These are phyloP conservation scores for Elymus sibiricus DNA, from an alignment of 176 grass and related monocot genomes.

Conservation along the genomic window DNA sequence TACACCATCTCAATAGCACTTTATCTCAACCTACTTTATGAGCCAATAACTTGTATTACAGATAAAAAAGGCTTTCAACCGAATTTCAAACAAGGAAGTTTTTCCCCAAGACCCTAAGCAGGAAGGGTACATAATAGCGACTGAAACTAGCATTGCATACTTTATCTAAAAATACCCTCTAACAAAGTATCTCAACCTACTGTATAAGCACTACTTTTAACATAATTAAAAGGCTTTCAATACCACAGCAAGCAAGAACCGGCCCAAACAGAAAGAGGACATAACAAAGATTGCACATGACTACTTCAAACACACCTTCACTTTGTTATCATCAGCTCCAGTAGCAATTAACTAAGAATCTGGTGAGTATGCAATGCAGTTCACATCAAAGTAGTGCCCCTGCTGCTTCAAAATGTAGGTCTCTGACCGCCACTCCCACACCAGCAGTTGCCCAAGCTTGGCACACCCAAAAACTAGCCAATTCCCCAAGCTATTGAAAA, in stretches of 20 bases:
- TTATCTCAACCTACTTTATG: not conserved
- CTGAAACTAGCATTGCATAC: too few species aligned
- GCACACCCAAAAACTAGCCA: conserved; percentile 94
- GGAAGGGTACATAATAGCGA: not conserved
- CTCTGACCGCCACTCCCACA: conserved; percentile 97
- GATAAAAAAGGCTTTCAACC: too few species aligned
- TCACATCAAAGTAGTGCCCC: conserved; percentile 97
- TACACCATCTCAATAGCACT: not conserved
- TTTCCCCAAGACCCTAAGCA: not conserved
- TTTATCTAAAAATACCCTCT: too few species aligned
- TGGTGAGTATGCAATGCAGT: conserved; percentile 90
- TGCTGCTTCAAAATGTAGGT: conserved; percentile 96
- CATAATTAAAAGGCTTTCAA: not conserved
- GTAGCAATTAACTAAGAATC: conserved; percentile 94
- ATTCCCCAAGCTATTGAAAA: conserved; percentile 83
- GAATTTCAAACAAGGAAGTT: too few species aligned
- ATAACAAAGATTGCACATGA: not conserved
- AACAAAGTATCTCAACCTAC: not conserved
- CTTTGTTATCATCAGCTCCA: conserved; percentile 97
- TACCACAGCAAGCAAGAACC: not conserved
- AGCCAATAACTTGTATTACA: not conserved
- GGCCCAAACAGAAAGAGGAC: not conserved
- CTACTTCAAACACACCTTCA: conserved; percentile 53
- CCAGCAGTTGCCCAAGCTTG: conserved; percentile 85
- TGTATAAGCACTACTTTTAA: not conserved